A percentile compares a stretch with the other conserved stretches of the same genome.
Evolutionary conservation across 176 grass and related monocot species (phyloP).

Genomic region (Eragrostis curvula): DNA sequence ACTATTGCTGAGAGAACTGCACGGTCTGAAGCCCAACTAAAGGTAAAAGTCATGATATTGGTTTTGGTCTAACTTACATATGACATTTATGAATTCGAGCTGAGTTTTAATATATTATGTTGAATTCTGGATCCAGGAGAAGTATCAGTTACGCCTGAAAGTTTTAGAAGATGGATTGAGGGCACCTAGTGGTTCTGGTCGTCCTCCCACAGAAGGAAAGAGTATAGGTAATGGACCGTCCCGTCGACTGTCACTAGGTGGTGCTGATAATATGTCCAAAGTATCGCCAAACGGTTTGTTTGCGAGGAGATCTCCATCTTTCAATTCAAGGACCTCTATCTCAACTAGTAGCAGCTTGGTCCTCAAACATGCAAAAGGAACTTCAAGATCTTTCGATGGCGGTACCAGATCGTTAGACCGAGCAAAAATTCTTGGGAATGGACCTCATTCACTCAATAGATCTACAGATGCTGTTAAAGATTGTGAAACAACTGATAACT

Average conservation of each 20-base stretch:
- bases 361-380: constrained; percentile 75
- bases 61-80: constrained; percentile 21
- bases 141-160: constrained; percentile 83
- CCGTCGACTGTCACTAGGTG: constrained; percentile 76
- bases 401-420: constrained; percentile 70
- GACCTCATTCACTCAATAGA: constrained; percentile 68
- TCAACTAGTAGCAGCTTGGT: constrained; percentile 74
- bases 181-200: constrained; percentile 63
- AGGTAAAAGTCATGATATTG: constrained; percentile 53
- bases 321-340: constrained; percentile 70
- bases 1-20: constrained; percentile 80
- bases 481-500: constrained; percentile 46
- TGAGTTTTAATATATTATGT: neutral
- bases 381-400: constrained; percentile 89
- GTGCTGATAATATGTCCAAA: constrained; percentile 74
- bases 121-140: constrained; percentile 58
- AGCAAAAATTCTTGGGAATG: constrained; percentile 53
- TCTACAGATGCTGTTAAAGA: constrained; percentile 61
- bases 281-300: constrained; percentile 54
- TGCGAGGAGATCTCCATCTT: constrained; percentile 81
- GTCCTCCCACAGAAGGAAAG: constrained; percentile 66
- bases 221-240: constrained; percentile 59
- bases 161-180: constrained; percentile 93
- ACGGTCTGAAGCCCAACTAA: constrained; percentile 86
- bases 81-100: neutral